Percentiles rank a stretch among this genome's conserved stretches.
phyloP scores from a whole-genome alignment of 148 eudicot species.

The Persicaria tinctoria region DNA sequence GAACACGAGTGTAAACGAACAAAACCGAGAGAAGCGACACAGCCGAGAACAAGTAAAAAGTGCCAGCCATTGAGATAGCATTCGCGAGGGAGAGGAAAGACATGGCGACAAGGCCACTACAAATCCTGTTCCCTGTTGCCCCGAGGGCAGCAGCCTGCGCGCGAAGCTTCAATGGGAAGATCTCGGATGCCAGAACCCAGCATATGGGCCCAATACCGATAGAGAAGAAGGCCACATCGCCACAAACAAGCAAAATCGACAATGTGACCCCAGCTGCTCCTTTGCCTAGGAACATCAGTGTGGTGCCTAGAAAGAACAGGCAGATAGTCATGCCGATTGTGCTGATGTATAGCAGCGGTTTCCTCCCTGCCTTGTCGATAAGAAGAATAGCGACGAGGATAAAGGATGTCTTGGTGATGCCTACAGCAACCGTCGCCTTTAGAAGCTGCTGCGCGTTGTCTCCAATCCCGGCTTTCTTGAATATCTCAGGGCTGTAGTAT shows the following conservation, averaged over 20 bases:
- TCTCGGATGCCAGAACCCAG: slow-evolving; percentile 69
- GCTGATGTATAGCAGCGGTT: slow-evolving; percentile 66
- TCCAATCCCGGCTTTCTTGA: slow-evolving; percentile 47
- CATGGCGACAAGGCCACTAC: slow-evolving; percentile 78
- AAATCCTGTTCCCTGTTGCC: slow-evolving; percentile 56
- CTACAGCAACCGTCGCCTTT: slow-evolving; percentile 71
- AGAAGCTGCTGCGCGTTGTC: slow-evolving; percentile 46
- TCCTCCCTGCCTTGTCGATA: slow-evolving; percentile 64
- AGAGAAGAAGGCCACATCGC: slow-evolving; percentile 74
- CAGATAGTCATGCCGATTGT: slow-evolving; percentile 80
- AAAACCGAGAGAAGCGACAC: slow-evolving; percentile 51
- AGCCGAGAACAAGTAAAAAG: slow-evolving; percentile 52
- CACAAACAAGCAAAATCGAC: slow-evolving; percentile 52
- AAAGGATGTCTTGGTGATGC: slow-evolving; percentile 57
- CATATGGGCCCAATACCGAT: slow-evolving; percentile 75
- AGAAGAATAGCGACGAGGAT: slow-evolving; percentile 59
- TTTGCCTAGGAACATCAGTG: slow-evolving; percentile 28
- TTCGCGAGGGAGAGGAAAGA: slow-evolving; percentile 56
- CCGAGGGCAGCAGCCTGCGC: slow-evolving; percentile 76
- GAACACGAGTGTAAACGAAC: slow-evolving; percentile 49
- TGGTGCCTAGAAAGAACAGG: slow-evolving; percentile 38
- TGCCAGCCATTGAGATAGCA: slow-evolving; percentile 47
- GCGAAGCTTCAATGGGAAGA: slow-evolving; percentile 59
- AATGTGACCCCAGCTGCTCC: slow-evolving; percentile 30
- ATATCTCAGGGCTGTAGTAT: slow-evolving; percentile 71